Evolutionary conservation across 768 basidiomycete genomes (phyloP), one percentile per base, ranked within the genome.

Genomic region (Galerina marginata): DNA sequence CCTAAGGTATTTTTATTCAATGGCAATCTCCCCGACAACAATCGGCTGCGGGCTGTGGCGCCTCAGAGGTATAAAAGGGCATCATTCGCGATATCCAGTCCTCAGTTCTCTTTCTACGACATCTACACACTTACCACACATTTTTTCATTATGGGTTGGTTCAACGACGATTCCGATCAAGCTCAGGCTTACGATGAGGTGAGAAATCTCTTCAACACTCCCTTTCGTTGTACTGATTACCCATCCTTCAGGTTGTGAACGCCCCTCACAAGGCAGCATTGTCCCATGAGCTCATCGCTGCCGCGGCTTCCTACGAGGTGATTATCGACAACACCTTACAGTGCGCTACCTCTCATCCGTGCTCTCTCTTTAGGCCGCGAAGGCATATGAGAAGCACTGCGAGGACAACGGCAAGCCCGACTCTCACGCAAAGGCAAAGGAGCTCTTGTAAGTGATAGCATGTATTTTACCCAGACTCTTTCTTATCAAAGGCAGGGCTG

Each of bases 281-380:
- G 56, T 83, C 86, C 14, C 89, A 91, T 71, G 85, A 91, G 72
- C 69, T 90, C 42, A 80, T 91, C 61, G 86, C 86, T 44, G 87
- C 75, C 39, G 89, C 89, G 48, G 88, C 88, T 3, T 72, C 86
- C 36, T 91, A 80, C 71, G 87, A 86, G 79, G 87, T 84, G 39
- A 5, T n/a, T 15, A 42, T 54, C 38, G 37, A 37, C 2, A 25
- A 40, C 20, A 29, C 36, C 46, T 7, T 16, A n/a, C 43, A 14
- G 25, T 49, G 29, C 29, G 50, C 26, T n/a, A 23, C 25, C 4
- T 29, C 12, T 51, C 10, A 44, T n/a, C 29, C 12, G n/a, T 29
- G 6, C 2, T 36, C 14, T 40, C 2, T 36, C 14, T 40, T 12
- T 60, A 86, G 87, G 88, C 88, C 58, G 81, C 81, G 51, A 89